Evolutionary conservation across 192 early-diverging fungal species (phyloP).

Genomic region (Entomortierella beljakovae): DNA sequence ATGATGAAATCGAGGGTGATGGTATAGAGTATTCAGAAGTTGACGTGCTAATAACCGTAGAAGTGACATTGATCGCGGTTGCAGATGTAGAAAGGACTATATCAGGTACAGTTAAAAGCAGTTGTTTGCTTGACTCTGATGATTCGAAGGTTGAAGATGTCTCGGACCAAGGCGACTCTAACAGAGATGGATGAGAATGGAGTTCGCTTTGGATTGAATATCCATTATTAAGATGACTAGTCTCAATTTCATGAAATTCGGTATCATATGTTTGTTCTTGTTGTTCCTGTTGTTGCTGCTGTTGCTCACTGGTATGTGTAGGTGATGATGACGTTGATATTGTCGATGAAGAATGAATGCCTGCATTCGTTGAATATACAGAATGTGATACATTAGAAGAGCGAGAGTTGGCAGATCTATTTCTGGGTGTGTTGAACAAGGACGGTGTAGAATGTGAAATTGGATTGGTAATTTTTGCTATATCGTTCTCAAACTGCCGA

Average conservation of each 20-base stretch:
- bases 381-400: background rate
- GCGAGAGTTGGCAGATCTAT: slow-evolving; percentile 1
- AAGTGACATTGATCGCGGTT: background rate
- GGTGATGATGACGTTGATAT: background rate
- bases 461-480: background rate
- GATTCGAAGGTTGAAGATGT: too few relatives aligned
- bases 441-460: background rate
- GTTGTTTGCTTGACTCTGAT: background rate
- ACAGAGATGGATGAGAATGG: background rate
- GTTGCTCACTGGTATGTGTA: background rate
- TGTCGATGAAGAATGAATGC: background rate
- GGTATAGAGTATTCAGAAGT: background rate
- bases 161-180: slow-evolving; percentile 6
- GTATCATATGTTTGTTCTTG: background rate
- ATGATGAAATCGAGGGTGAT: background rate
- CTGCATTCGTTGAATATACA: background rate
- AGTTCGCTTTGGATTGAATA: background rate
- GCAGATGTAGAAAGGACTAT: background rate
- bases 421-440: slow-evolving; percentile 24
- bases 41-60: background rate
- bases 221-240: background rate
- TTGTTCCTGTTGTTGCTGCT: background rate
- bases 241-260: background rate
- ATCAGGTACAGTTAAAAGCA: background rate
- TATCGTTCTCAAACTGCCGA: slow-evolving; percentile 28